Base-by-base conservation (phyloP, 2,329 filamentous ascomycete genomes). In the Endocalyx cinctus region DNA sequence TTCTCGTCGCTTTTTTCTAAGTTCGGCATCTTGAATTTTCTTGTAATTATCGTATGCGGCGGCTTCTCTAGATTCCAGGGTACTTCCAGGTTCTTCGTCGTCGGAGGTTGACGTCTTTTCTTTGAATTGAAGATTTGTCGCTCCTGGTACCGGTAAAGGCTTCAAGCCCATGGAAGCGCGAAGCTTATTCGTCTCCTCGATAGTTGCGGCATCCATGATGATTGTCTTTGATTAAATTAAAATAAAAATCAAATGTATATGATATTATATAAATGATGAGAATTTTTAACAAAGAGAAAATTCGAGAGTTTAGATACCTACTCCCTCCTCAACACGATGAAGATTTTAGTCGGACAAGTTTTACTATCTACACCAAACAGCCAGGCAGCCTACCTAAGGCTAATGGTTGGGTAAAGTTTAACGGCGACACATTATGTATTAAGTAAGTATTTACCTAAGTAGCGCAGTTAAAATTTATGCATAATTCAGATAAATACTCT, bases 121-220 rank as follows among this genome's bases (percentile, higher is more conserved):
- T 40, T 52, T 56, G 54, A 58, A 61, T 36, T 50, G 58, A 37
- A 54, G 50, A 28, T 57, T 56, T 27, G 63, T 61, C 38, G 71
- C 72, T 46, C 86, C 86, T 17, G 89, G 85, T 10, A 94, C 85
- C 16, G 88, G 87, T 52, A 97, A 68, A 17, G 88, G 89, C 56
- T 90, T 87, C 70, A 96, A 79, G 54, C 90, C 90, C 66, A 96
- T 79, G 31, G 87, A 87, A 50, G 82, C 72, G 52, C 90, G 87
- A 54, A 96, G 83, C 56, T 89, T 85, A 67, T 97, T 97, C 46
- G 87, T 87, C 72, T 96, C 88, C 62, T 94, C 86, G 55, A 97
- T 89, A 17, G 84, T 82, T 27, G 86, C 77, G 50, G 79, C 69
- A 58, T 82, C 77, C 68, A 79, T 79, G 28, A 47, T 64, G 49